Percentiles rank a stretch among this genome's conserved stretches.
phyloP scores from a whole-genome alignment of 106 monocot species.

The Dendrobium chrysotoxum region DNA sequence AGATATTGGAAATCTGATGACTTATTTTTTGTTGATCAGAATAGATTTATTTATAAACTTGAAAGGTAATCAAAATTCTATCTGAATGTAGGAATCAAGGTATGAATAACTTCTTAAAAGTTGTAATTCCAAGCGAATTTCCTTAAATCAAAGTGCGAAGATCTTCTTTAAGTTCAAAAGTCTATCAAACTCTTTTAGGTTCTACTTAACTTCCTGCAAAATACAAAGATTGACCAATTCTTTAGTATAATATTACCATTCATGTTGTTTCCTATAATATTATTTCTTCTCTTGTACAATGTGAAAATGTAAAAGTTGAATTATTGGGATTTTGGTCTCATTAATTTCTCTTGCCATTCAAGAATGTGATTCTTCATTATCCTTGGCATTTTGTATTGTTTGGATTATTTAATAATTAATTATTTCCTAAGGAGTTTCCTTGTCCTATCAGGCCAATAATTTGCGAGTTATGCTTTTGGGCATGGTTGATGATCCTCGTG shows the following conservation, averaged over 20 bases:
- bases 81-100: no score
- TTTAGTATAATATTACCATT: not conserved
- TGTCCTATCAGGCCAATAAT: conserved; percentile 61
- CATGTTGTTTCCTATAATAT: not conserved
- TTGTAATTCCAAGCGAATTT: no score
- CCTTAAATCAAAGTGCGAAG: no score
- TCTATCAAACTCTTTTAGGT: no score
- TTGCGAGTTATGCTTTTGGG: conserved; percentile 92
- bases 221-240: no score
- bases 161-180: no score
- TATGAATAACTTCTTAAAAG: no score
- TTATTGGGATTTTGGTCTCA: not conserved
- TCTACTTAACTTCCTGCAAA: no score
- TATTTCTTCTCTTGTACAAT: not conserved
- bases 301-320: not conserved
- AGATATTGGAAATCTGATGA: no score
- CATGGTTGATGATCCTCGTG: conserved; percentile 99
- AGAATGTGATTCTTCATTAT: not conserved
- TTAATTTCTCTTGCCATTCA: not conserved
- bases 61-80: no score
- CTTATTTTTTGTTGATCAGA: no score
- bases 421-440: not conserved
- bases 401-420: conserved; percentile 2
- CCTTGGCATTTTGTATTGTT: not conserved
- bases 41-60: no score